A percentile compares a stretch with the other conserved stretches of the same genome.
Evolutionary conservation across 306 rosid genomes (phyloP).

Genomic region (Canavalia ensiformis): DNA sequence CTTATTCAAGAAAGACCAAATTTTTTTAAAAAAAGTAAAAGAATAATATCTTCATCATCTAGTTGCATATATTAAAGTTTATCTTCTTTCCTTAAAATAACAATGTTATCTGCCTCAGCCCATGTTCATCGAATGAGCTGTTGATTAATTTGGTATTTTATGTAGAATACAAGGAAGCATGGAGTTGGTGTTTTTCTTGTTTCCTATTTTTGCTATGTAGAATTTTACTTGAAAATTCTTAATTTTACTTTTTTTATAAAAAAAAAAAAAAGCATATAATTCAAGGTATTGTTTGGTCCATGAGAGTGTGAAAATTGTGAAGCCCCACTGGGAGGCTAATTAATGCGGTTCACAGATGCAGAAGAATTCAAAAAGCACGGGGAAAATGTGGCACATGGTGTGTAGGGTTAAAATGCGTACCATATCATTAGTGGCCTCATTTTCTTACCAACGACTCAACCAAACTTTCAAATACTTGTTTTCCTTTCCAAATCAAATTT

Average conservation of each 20-base stretch:
- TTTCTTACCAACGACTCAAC: not conserved
- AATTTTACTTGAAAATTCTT: not conserved
- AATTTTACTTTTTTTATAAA: too few relatives aligned
- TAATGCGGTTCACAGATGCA: not conserved
- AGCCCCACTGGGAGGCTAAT: not conserved
- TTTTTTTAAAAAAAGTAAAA: not conserved
- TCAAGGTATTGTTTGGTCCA: not conserved
- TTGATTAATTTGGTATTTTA: slow-evolving; percentile 41
- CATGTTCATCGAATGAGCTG: slow-evolving; percentile 28
- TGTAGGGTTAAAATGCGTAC: slow-evolving; percentile 11
- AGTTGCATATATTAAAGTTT: slow-evolving; percentile 43
- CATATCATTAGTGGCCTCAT: slow-evolving; percentile 21
- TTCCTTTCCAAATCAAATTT: not conserved
- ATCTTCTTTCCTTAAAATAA: slow-evolving; percentile 43
- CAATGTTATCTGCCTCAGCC: slow-evolving; percentile 13
- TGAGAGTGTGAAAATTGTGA: not conserved
- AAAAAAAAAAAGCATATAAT: not conserved
- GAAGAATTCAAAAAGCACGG: slow-evolving; percentile 15
- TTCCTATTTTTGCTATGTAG: not conserved
- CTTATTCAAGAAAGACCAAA: not conserved
- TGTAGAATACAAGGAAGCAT: slow-evolving; percentile 39
- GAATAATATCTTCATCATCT: slow-evolving; percentile 39
- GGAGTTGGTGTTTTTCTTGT: slow-evolving; percentile 14
- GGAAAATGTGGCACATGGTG: slow-evolving; percentile 40
- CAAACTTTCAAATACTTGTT: not conserved